Evolutionary conservation across 2,329 filamentous ascomycete genomes (phyloP).

Genomic region (Colletotrichum theobromicola): DNA sequence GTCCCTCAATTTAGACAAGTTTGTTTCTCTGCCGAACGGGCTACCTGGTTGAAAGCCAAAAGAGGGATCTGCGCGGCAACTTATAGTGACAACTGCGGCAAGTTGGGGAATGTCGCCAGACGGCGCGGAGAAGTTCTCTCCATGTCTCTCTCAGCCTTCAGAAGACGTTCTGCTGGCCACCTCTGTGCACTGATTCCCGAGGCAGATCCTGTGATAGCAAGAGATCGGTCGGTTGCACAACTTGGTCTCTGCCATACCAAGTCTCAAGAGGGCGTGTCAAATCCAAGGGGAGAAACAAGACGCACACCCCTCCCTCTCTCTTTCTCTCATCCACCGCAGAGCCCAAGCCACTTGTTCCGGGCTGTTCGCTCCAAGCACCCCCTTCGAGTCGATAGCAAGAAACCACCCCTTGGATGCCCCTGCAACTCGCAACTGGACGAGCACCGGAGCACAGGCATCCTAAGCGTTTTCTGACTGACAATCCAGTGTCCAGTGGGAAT

Average conservation of each 20-base stretch:
- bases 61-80: slow-evolving; percentile 12
- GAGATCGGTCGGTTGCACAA: slow-evolving; percentile 7
- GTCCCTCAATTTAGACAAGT: slow-evolving; percentile 16
- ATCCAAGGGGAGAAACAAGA: not conserved
- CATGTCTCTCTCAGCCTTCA: not conserved
- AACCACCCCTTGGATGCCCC: slow-evolving; percentile 8
- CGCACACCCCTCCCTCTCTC: not conserved
- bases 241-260: slow-evolving; percentile 4
- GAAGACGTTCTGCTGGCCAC: not conserved
- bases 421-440: slow-evolving; percentile 16
- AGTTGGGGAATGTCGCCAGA: not conserved
- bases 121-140: not conserved
- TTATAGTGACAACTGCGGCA: slow-evolving; percentile 1
- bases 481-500: slow-evolving; percentile 6
- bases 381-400: not conserved
- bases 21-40: slow-evolving; percentile 14
- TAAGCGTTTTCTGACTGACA: slow-evolving; percentile 19
- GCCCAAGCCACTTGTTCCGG: slow-evolving; percentile 20
- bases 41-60: slow-evolving; percentile 8
- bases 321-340: not conserved
- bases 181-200: not conserved
- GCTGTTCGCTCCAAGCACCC: slow-evolving; percentile 10
- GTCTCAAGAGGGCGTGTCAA: slow-evolving; percentile 2
- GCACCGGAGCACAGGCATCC: slow-evolving; percentile 20
- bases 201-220: not conserved